These are phyloP conservation scores for Anisodus acutangulus DNA, from an alignment of 257 asterid species.

Conservation along the genomic window DNA sequence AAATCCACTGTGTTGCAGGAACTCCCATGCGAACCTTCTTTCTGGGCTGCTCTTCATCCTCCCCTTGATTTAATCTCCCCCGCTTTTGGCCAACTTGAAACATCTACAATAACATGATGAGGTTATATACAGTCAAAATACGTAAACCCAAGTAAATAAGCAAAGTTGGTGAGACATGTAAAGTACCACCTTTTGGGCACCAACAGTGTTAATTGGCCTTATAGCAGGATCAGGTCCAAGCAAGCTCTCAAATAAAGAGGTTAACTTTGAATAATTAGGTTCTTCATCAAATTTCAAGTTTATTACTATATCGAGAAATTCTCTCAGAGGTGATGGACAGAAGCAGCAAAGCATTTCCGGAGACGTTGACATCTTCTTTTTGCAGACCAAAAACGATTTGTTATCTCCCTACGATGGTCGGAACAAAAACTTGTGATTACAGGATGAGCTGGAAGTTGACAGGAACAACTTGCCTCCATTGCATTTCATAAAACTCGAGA, in stretches of 20 bases:
- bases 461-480: not conserved
- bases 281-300: constrained; percentile 58
- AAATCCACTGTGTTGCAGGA: constrained; percentile 56
- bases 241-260: constrained; percentile 50
- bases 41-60: constrained; percentile 47
- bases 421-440: constrained; percentile 9
- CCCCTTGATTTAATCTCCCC: constrained; percentile 45
- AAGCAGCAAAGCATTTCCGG: constrained; percentile 51
- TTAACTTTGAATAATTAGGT: constrained; percentile 51
- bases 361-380: constrained; percentile 53
- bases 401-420: constrained; percentile 49
- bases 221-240: constrained; percentile 52
- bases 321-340: constrained; percentile 50
- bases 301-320: constrained; percentile 48
- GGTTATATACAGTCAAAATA: constrained; percentile 20
- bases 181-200: constrained; percentile 51
- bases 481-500: constrained; percentile 1
- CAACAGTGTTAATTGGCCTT: constrained; percentile 53
- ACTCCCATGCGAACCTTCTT: constrained; percentile 51
- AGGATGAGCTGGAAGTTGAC: not conserved
- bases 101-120: constrained; percentile 30
- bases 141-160: not conserved
- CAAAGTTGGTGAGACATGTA: constrained; percentile 21
- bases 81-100: constrained; percentile 52
- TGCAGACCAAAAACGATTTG: constrained; percentile 53